Evolutionary conservation across 2,329 filamentous ascomycete species (phyloP).

Genomic region (Exutisphaerella laricina): DNA sequence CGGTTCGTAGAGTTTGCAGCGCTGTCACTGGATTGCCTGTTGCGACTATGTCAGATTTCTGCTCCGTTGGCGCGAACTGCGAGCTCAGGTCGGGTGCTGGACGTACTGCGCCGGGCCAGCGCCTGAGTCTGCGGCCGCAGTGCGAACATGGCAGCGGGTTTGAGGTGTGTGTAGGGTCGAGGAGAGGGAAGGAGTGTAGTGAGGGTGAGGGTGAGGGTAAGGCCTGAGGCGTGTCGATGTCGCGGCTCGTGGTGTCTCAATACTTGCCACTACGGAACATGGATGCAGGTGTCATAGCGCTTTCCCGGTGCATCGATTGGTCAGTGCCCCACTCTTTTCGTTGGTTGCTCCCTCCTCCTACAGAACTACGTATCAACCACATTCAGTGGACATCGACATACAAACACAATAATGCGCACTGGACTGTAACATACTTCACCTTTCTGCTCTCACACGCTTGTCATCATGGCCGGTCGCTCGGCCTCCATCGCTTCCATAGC

Average conservation of each 20-base stretch:
- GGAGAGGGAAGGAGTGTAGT: not conserved
- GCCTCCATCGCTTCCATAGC: conserved; percentile 88
- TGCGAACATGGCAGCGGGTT: conserved; percentile 43
- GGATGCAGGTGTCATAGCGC: no score
- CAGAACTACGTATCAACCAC: no score
- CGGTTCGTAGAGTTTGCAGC: conserved; percentile 58
- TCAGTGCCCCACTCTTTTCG: no score
- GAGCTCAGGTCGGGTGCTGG: conserved; percentile 7
- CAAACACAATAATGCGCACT: no score
- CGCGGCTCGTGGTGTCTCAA: not conserved
- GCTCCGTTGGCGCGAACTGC: conserved; percentile 6
- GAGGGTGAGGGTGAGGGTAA: not conserved
- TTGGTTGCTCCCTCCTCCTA: no score
- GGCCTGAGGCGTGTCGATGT: not conserved
- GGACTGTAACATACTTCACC: no score
- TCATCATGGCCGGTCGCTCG: conserved; percentile 44
- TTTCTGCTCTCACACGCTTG: no score
- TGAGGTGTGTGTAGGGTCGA: conserved; percentile 7
- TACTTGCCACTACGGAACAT: not conserved
- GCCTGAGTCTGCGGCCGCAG: conserved; percentile 48
- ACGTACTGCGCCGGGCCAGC: conserved; percentile 52
- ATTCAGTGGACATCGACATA: no score
- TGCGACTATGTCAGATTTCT: conserved; percentile 21
- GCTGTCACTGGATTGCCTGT: conserved; percentile 61
- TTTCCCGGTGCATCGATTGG: no score